Evolutionary conservation across 2,329 filamentous ascomycete genomes (phyloP).

Genomic region (Dactylellina cionopaga): DNA sequence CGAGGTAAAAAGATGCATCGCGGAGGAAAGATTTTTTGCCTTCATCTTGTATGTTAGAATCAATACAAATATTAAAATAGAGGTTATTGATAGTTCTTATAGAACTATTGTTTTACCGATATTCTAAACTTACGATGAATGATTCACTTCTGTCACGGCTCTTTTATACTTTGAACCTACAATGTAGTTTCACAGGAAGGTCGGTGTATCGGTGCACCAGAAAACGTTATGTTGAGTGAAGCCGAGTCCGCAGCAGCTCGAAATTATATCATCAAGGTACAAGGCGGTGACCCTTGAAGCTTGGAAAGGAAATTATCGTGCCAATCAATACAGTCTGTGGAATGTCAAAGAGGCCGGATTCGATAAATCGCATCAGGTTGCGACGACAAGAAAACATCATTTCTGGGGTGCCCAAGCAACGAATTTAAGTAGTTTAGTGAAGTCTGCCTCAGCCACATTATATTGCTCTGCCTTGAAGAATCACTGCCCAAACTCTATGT

Average conservation of each 20-base stretch:
- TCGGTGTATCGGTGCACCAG: background rate
- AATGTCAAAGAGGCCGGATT: background rate
- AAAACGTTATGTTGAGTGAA: slow-evolving; percentile 34
- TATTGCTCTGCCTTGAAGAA: slow-evolving; percentile 20
- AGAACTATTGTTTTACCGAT: background rate
- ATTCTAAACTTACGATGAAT: slow-evolving; percentile 1
- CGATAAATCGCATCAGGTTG: background rate
- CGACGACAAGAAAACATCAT: background rate
- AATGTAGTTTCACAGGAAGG: background rate
- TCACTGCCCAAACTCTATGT: background rate
- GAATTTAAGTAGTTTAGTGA: no score
- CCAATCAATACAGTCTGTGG: background rate
- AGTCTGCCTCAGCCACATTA: no score
- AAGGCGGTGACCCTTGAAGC: background rate
- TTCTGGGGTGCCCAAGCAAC: no score
- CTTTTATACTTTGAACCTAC: background rate
- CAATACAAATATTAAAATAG: background rate
- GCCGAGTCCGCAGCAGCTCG: slow-evolving; percentile 17
- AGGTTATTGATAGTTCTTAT: background rate
- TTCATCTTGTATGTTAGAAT: slow-evolving; percentile 29
- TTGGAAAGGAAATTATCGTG: background rate
- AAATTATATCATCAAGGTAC: slow-evolving; percentile 26
- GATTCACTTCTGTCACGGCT: background rate
- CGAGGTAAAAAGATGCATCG: slow-evolving; percentile 28
- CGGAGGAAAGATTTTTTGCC: background rate